phyloP scores from a whole-genome alignment of 2,329 filamentous ascomycete genomes.

The Microsporum ferrugineum region DNA sequence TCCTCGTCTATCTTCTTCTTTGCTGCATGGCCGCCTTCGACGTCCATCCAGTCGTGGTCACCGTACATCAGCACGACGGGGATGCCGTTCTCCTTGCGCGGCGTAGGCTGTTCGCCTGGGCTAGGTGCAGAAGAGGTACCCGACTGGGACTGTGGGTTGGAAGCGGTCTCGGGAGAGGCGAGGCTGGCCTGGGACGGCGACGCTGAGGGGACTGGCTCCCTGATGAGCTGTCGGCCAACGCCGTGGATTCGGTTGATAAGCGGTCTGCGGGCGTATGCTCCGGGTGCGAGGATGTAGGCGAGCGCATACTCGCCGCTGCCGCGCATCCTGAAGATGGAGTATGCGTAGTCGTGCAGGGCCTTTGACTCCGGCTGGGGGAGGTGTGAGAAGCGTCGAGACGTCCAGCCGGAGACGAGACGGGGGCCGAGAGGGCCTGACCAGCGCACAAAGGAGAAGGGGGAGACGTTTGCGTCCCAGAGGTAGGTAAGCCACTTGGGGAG shows the following conservation, averaged over 20 bases:
- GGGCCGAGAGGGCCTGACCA: slow-evolving; percentile 83
- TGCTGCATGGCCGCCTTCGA: slow-evolving; percentile 68
- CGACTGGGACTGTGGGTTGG: slow-evolving; percentile 7
- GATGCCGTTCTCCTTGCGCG: slow-evolving; percentile 51
- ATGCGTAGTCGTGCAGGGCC: slow-evolving; percentile 83
- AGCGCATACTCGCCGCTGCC: slow-evolving; percentile 91
- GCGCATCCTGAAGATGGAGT: slow-evolving; percentile 82
- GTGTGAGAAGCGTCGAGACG: slow-evolving; percentile 80
- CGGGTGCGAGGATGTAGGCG: slow-evolving; percentile 83
- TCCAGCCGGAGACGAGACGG: slow-evolving; percentile 89
- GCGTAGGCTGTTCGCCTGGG: slow-evolving; percentile 10
- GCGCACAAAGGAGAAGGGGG: slow-evolving; percentile 82
- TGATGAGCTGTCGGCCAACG: slow-evolving; percentile 61
- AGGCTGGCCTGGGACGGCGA: slow-evolving; percentile 8
- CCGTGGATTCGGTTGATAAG: slow-evolving; percentile 77
- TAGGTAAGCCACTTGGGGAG: slow-evolving; percentile 80
- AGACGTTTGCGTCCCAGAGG: slow-evolving; percentile 95
- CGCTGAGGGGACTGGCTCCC: slow-evolving; percentile 8
- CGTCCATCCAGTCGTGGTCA: slow-evolving; percentile 98
- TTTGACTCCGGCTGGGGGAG: slow-evolving; percentile 68
- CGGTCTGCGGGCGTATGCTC: slow-evolving; percentile 79
- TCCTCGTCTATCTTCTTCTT: slow-evolving; percentile 66
- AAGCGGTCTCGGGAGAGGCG: slow-evolving; percentile 13
- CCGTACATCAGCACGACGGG: slow-evolving; percentile 93
- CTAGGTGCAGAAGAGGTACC: slow-evolving; percentile 8